A percentile compares a stretch with the other conserved stretches of the same genome.
Evolutionary conservation across 2,329 filamentous ascomycete genomes (phyloP).

Genomic region (Chaetomium sp.): DNA sequence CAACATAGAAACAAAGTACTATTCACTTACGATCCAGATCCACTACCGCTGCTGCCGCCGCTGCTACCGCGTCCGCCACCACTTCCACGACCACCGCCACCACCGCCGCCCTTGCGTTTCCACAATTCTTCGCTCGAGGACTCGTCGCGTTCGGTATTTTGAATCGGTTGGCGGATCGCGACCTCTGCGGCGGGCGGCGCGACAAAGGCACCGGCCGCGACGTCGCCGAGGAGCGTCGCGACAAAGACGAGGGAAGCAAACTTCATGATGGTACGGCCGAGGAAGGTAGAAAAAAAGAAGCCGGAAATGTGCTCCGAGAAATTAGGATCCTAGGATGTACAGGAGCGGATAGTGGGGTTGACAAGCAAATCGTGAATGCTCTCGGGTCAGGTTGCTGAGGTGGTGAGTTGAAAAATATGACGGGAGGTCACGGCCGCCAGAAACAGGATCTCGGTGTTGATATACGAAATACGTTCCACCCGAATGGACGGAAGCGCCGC

Average conservation of each 20-base stretch:
- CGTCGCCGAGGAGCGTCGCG: constrained; percentile 15
- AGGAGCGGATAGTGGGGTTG: too few relatives aligned
- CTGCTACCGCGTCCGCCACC: constrained; percentile 28
- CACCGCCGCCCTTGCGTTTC: constrained; percentile 57
- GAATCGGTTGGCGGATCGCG: constrained; percentile 8
- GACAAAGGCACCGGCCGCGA: constrained; percentile 22
- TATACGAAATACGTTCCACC: too few relatives aligned
- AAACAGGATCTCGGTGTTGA: too few relatives aligned
- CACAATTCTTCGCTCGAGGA: constrained; percentile 39
- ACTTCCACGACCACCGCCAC: constrained; percentile 41
- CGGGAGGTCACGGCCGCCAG: too few relatives aligned
- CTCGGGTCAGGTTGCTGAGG: too few relatives aligned
- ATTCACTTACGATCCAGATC: constrained; percentile 19
- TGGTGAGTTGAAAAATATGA: too few relatives aligned
- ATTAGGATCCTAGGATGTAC: not conserved
- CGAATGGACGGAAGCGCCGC: too few relatives aligned
- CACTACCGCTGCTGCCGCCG: constrained; percentile 36
- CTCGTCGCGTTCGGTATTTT: constrained; percentile 17
- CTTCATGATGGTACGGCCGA: constrained; percentile 10
- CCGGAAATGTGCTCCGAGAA: not conserved
- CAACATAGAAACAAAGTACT: not conserved
- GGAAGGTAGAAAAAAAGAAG: not conserved
- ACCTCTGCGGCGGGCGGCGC: constrained; percentile 17
- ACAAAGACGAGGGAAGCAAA: constrained; percentile 12
- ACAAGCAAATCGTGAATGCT: too few relatives aligned